phyloP scores from a whole-genome alignment of 2,329 filamentous ascomycete genomes.

The Volutella citrinella region DNA sequence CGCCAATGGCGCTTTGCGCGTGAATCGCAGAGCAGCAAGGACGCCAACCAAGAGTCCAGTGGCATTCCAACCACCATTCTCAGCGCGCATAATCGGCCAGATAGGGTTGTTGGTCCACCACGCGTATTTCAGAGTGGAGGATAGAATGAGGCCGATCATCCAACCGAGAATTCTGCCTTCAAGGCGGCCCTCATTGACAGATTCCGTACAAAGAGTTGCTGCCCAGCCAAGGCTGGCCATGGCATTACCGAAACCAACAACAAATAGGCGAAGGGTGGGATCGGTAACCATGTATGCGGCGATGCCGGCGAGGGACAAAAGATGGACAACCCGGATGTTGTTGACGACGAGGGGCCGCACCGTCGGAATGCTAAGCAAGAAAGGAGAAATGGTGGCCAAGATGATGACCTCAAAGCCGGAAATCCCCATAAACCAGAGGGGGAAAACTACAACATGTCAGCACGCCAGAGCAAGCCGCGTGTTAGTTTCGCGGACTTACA shows the following conservation, averaged over 20 bases:
- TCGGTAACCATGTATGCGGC: conserved; percentile 73
- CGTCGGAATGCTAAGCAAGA: conserved; percentile 69
- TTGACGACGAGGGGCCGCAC: conserved; percentile 66
- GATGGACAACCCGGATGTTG: conserved; percentile 68
- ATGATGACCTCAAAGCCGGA: conserved; percentile 92
- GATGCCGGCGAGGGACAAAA: conserved; percentile 76
- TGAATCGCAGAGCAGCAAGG: conserved; percentile 72
- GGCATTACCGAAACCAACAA: conserved; percentile 75
- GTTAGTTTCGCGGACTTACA: conserved; percentile 56
- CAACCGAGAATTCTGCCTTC: conserved; percentile 82
- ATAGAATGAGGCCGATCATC: conserved; percentile 77
- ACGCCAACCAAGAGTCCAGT: conserved; percentile 74
- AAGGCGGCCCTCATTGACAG: conserved; percentile 68
- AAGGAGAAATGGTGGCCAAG: conserved; percentile 78
- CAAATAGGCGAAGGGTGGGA: conserved; percentile 74
- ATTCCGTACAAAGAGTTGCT: conserved; percentile 76
- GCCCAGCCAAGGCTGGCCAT: conserved; percentile 83
- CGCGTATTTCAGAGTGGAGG: conserved; percentile 86
- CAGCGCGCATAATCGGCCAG: conserved; percentile 89
- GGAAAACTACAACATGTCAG: conserved; percentile 65
- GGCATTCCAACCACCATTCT: conserved; percentile 91
- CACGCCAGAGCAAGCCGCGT: not conserved
- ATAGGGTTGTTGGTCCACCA: conserved; percentile 94
- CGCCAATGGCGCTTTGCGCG: conserved; percentile 57
- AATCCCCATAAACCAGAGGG: conserved; percentile 98